Evolutionary conservation across 2,329 filamentous ascomycete genomes (phyloP), one percentile per base, ranked within the genome.

Genomic region (Aspergillus brasiliensis): DNA sequence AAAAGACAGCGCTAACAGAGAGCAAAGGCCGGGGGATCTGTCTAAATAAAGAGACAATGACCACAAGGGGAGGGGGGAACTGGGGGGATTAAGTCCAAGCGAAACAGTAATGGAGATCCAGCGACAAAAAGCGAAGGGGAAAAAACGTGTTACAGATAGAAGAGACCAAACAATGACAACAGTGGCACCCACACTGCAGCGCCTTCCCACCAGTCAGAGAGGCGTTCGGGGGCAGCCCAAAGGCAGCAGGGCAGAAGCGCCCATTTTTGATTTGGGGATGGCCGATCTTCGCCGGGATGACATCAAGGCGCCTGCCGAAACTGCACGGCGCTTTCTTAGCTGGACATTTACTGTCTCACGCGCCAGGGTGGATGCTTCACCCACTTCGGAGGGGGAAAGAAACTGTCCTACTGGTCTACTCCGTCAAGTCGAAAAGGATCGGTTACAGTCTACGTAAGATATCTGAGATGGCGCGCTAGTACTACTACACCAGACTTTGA

Each of bases 231-330:
- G 56, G 31, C 0, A 34, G 31, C 31, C 31, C 66, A 49, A 62
- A 58, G 49, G 47, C 46, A 56, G 47, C 54, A 56, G 63, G 21
- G 55, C 47, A 52, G 40, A 63, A 60, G 44, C 63, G 65, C 64
- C 62, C 69, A 65, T 61, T 57, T 55, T 58, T 63, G 65, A 64
- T 34, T 34, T 70, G 70, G 70, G 69, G 60, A 47, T 46, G 59
- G 53, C 37, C 53, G 64, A 65, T 65, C 59, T 40, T 25, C 53
- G 25, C 40, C 25, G 40, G 31, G 64, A 73, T 75, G 72, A 75
- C 71, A 75, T 75, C 73, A 74, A 34, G 64, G 73, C 73, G 73
- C 69, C 63, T 70, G 58, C 64, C 73, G 71, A 73, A 74, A 75
- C 72, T 38, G 38, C 56, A 51, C 27, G 27, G 60, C 60, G 52